Evolutionary conservation across 202 grass and related monocot species (phyloP).

Genomic region (Bolboschoenoplectus hybrid): DNA sequence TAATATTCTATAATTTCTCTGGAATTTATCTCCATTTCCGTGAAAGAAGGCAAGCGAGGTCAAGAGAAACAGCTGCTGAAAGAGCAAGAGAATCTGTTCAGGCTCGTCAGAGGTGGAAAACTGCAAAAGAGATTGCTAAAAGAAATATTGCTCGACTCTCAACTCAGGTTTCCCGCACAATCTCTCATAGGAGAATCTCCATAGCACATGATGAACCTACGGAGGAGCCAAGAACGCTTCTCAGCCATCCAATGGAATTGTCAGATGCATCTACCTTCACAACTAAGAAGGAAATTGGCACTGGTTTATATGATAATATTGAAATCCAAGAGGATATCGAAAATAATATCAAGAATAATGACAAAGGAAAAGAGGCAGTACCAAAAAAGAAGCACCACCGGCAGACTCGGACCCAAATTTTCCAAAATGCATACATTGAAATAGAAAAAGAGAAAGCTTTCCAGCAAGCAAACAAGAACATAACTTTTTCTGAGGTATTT

Average conservation of each 20-base stretch:
- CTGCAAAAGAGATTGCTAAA: constrained; percentile 56
- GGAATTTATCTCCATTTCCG: constrained; percentile 42
- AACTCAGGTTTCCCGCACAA: constrained; percentile 55
- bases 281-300: not conserved
- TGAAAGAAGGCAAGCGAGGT: constrained; percentile 48
- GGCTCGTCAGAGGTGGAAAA: constrained; percentile 74
- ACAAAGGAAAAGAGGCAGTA: constrained; percentile 41
- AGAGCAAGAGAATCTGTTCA: constrained; percentile 47
- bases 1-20: constrained; percentile 60
- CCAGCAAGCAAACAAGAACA: constrained; percentile 68
- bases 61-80: constrained; percentile 57
- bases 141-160: constrained; percentile 52
- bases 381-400: constrained; percentile 57
- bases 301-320: constrained; percentile 12
- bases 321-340: constrained; percentile 6
- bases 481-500: constrained; percentile 73
- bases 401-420: constrained; percentile 68
- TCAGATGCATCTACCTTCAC: constrained; percentile 53
- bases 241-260: constrained; percentile 35
- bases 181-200: constrained; percentile 52
- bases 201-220: constrained; percentile 44
- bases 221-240: constrained; percentile 46
- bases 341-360: constrained; percentile 16
- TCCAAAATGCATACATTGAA: constrained; percentile 83
- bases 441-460: constrained; percentile 76